Evolutionary conservation across 345 rosid species (phyloP), one percentile per base, ranked within the genome.

Genomic region (Boechera retrofracta): DNA sequence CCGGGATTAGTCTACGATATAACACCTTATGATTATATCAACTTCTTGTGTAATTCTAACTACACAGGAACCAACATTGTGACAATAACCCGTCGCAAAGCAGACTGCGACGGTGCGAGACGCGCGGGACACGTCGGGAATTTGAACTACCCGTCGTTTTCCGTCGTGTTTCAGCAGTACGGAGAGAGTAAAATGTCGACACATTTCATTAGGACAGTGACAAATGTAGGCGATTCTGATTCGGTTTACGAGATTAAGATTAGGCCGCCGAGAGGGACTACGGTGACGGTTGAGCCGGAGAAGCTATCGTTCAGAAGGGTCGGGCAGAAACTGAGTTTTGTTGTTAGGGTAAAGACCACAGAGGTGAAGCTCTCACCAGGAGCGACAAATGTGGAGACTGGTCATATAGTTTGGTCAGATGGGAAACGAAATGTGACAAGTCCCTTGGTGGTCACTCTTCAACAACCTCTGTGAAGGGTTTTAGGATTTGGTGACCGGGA

Each of bases 371-470:
- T 92, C 70, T 78, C 88, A 28, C 81, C 89, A 0, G 96, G 89
- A 41, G 83, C 83, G 33, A 84, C 87, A 32, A 88, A 55, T 68
- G 78, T 82, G 66, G 86, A 82, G 82, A 87, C 86, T 44, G 99
- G 97, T 58, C 82, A 90, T 10, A 75, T 95, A 44, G 78, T 84
- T 5, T 93, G 98, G 99, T 88, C 94, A 4, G 96, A 95, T 12
- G 97, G 91, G 59, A 89, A 87, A 84, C 96, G 87, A 63, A 73
- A 70, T 69, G 97, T 91, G 53, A 86, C 89, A 5, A 95, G 97
- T 77, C 96, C 97, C 16, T 67, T 95, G 61, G 85, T 91, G 12
- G 92, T 91, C 59, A 92, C 99, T 72, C 79, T 95, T 90, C 99
- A 95, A 83, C 98, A 92, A 68, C 96, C 98, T 80, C 75, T 95